phyloP scores from a whole-genome alignment of 257 asterid genomes.

The Rehmannia glutinosa region DNA sequence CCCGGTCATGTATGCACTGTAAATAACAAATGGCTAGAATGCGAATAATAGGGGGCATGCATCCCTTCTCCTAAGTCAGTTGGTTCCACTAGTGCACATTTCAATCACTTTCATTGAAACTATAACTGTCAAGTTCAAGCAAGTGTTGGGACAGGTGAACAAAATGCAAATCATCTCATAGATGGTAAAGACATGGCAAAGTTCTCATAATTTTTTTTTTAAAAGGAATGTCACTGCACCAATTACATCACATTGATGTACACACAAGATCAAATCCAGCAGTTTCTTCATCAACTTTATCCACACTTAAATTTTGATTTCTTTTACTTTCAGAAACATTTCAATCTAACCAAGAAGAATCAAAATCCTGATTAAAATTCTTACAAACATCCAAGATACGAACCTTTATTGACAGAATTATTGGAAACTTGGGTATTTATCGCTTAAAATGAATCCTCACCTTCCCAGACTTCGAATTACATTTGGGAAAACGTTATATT shows the following conservation, averaged over 20 bases:
- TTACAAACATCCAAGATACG: neutral
- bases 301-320: neutral
- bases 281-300: neutral
- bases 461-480: conserved; percentile 88
- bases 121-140: neutral
- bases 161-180: neutral
- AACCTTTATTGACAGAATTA: neutral
- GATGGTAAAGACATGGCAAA: neutral
- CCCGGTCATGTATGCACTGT: neutral
- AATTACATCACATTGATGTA: neutral
- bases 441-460: conserved; percentile 38
- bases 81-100: neutral
- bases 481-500: conserved; percentile 54
- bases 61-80: neutral
- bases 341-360: neutral
- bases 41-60: neutral
- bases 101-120: neutral
- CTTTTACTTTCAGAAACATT: neutral
- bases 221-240: neutral
- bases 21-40: neutral
- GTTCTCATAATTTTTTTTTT: neutral
- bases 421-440: neutral
- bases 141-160: neutral
- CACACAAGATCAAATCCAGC: neutral
- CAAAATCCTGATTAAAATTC: conserved; percentile 7